These are phyloP conservation scores for Podila epicladia DNA, from an alignment of 192 early-diverging fungal species.

Conservation along the genomic window DNA sequence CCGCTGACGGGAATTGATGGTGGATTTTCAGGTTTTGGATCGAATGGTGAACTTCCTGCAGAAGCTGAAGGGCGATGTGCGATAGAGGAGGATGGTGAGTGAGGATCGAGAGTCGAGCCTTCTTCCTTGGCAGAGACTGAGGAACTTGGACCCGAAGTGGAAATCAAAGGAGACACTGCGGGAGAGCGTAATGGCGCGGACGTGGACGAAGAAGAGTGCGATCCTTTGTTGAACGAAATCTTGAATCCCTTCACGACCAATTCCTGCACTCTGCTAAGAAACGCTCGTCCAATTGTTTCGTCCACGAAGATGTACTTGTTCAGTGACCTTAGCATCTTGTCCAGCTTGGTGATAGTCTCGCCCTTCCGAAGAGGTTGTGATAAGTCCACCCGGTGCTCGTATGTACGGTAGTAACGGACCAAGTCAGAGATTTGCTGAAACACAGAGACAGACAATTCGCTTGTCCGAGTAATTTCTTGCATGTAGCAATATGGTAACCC, in stretches of 20 bases:
- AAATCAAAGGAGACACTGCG: not conserved
- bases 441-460: conserved; percentile 58
- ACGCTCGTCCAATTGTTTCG: conserved; percentile 38
- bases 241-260: conserved; percentile 47
- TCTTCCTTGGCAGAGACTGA: not conserved
- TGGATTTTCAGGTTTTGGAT: not conserved
- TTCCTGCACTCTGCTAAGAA: conserved; percentile 53
- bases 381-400: conserved; percentile 72
- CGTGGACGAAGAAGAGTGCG: not conserved
- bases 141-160: too few species aligned
- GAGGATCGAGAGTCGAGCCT: not conserved
- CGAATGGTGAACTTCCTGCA: not conserved
- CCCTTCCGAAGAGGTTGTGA: conserved; percentile 56
- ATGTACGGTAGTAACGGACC: conserved; percentile 66
- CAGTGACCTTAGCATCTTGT: conserved; percentile 71
- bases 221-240: not conserved
- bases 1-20: not conserved
- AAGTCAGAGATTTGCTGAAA: conserved; percentile 64
- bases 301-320: conserved; percentile 58
- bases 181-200: not conserved
- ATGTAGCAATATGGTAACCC: conserved; percentile 65
- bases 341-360: conserved; percentile 65
- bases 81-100: too few species aligned
- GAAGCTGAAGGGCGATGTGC: not conserved
- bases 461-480: conserved; percentile 55